Base-by-base conservation (phyloP, 2,329 filamentous ascomycete genomes). In the Fusarium transvaalense region DNA sequence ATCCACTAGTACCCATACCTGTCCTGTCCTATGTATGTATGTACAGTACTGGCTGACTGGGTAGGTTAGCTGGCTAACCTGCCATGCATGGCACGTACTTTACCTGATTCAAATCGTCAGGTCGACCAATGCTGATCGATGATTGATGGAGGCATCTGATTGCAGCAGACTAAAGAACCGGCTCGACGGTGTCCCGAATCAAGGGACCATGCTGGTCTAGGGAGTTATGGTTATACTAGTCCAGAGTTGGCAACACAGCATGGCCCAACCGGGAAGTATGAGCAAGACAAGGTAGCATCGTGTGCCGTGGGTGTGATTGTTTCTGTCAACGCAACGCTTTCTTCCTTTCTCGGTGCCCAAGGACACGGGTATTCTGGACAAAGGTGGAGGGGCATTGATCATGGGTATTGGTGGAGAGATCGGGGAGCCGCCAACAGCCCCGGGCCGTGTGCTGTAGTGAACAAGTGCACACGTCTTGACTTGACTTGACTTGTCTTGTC, bases 111-210 rank as follows among this genome's bases (percentile, higher is more conserved):
- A 46, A 57, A 31, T 34, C 32, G 29, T 57, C 29, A 51, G 64
- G 55, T 58, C 46, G 41, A 23, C 48, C 34, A 31, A 32, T 53
- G 58, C 35, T 67, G 64, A 51, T 68, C 42, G 43, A 68, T 67
- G 47, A 67, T 68, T 67, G 64, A 68, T 51, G 48, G 64, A 55
- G 56, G 38, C 64, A 67, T 67, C 59, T 57, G n/a, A 39, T 48
- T 58, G 31, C 31, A 38, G 23, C 41, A 35, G 38, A 47, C 52
- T 55, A 55, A 46, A 27, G 41, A 47, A 62, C 56, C 63, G 47
- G 58, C 58, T 67, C 27, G 56, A 66, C 41, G 58, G 51, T 41
- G 57, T 66, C 64, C 64, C 64, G 64, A 66, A 31, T 53, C 37
- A 67, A 53, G 64, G 58, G 38, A 60, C 41, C 38, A 34, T 52